A percentile compares a stretch with the other conserved stretches of the same genome.
phyloP scores from a whole-genome alignment of 2,329 filamentous ascomycete species.

The Pestalotiopsis fici region DNA sequence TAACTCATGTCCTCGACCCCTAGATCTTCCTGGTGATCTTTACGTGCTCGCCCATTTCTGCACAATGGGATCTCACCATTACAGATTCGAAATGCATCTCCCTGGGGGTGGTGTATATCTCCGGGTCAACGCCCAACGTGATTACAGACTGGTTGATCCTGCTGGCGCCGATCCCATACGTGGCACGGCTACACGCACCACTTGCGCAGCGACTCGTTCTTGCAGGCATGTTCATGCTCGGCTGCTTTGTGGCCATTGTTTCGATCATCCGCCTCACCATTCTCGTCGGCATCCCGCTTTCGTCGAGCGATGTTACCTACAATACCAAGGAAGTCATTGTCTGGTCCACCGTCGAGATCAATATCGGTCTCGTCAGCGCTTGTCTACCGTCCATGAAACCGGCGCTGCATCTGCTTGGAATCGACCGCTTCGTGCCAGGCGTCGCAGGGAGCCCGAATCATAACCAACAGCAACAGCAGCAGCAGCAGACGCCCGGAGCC shows the following conservation, averaged over 20 bases:
- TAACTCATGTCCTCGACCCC: background rate
- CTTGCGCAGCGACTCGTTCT: background rate
- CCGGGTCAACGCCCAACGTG: background rate
- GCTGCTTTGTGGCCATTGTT: background rate
- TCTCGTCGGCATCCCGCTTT: background rate
- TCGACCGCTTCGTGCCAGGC: background rate
- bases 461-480: too few relatives aligned
- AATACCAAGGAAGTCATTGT: constrained; percentile 2
- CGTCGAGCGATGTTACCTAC: background rate
- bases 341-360: background rate
- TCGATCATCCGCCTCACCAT: background rate
- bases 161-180: background rate
- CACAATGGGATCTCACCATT: background rate
- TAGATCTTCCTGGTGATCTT: background rate
- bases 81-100: background rate
- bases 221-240: background rate
- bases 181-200: background rate
- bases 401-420: background rate
- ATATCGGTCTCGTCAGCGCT: background rate
- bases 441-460: background rate
- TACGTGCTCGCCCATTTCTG: background rate
- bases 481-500: background rate
- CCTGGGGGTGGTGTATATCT: background rate
- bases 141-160: background rate
- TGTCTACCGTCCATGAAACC: background rate